Evolutionary conservation across 169 alveolate species (phyloP).

Genomic region (Cryptosporidium felis): DNA sequence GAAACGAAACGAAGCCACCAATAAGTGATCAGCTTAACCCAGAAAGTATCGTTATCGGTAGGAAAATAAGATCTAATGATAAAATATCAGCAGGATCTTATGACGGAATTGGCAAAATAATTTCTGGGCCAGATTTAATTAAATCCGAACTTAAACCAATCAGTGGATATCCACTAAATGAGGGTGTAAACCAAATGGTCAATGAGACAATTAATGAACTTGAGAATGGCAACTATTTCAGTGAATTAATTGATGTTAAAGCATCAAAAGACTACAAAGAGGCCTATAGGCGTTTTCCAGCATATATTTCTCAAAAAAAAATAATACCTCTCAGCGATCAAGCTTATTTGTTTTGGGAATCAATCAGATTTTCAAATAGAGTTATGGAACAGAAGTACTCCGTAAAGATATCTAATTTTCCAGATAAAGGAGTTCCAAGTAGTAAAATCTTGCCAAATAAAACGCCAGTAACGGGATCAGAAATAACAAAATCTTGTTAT

Average conservation of each 20-base stretch:
- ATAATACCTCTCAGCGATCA: conserved; percentile 11
- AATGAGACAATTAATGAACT: background rate
- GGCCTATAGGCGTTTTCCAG: conserved; percentile 43
- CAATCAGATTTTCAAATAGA: conserved; percentile 11
- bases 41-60: conserved; percentile 36
- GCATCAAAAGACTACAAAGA: background rate
- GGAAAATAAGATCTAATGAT: conserved; percentile 39
- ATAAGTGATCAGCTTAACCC: background rate
- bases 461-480: conserved; percentile 25
- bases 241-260: background rate
- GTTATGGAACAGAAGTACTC: conserved; percentile 13
- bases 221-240: background rate
- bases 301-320: conserved; percentile 67
- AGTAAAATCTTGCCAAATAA: conserved; percentile 16
- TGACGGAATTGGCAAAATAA: background rate
- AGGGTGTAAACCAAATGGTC: background rate
- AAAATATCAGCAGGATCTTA: conserved; percentile 18
- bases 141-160: background rate
- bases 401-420: conserved; percentile 19
- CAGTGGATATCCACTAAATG: conserved; percentile 3
- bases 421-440: conserved; percentile 27
- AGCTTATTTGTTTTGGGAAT: conserved; percentile 57
- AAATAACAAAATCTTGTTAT: conserved; percentile 27
- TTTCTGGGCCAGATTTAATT: background rate
- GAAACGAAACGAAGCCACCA: background rate